phyloP scores from a whole-genome alignment of 2,329 filamentous ascomycete genomes.

The Arachnomyces sp. region DNA sequence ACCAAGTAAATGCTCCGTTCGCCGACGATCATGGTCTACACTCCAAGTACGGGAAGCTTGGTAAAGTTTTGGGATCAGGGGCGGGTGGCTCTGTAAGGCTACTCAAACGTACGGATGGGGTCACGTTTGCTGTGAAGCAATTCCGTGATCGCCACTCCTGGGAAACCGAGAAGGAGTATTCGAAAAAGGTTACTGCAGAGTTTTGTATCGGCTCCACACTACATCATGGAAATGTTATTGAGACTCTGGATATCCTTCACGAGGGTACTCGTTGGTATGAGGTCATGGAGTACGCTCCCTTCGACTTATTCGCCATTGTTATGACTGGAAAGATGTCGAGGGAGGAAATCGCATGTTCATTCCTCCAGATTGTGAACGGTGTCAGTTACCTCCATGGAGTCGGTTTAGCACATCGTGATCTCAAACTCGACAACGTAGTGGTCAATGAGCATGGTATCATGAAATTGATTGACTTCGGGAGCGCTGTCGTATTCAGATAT shows the following conservation, averaged over 20 bases:
- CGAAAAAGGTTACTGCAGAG: slow-evolving; percentile 95
- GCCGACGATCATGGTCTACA: slow-evolving; percentile 85
- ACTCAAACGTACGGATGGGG: slow-evolving; percentile 87
- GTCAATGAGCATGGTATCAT: slow-evolving; percentile 95
- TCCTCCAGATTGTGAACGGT: slow-evolving; percentile 88
- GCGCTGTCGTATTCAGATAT: slow-evolving; percentile 93
- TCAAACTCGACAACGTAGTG: slow-evolving; percentile 97
- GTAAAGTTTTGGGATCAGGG: slow-evolving; percentile 84
- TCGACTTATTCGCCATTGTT: slow-evolving; percentile 91
- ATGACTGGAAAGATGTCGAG: slow-evolving; percentile 98
- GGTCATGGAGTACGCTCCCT: slow-evolving; percentile 98
- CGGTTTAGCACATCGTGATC: slow-evolving; percentile 85
- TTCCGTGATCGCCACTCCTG: slow-evolving; percentile 87
- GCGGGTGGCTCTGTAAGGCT: slow-evolving; percentile 89
- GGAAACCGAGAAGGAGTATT: slow-evolving; percentile 90
- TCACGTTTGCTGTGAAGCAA: slow-evolving; percentile 95
- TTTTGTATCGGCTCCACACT: slow-evolving; percentile 96
- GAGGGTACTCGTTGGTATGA: slow-evolving; percentile 95
- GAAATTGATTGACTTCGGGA: slow-evolving; percentile 99
- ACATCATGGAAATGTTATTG: slow-evolving; percentile 96
- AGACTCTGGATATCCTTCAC: slow-evolving; percentile 91
- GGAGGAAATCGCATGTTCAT: slow-evolving; percentile 83
- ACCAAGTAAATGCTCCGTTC: slow-evolving; percentile 60
- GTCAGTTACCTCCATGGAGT: slow-evolving; percentile 92
- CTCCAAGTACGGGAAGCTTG: slow-evolving; percentile 92